Evolutionary conservation across 495 filamentous ascomycete species (phyloP).

Genomic region (Saxophila tyrrhenica): DNA sequence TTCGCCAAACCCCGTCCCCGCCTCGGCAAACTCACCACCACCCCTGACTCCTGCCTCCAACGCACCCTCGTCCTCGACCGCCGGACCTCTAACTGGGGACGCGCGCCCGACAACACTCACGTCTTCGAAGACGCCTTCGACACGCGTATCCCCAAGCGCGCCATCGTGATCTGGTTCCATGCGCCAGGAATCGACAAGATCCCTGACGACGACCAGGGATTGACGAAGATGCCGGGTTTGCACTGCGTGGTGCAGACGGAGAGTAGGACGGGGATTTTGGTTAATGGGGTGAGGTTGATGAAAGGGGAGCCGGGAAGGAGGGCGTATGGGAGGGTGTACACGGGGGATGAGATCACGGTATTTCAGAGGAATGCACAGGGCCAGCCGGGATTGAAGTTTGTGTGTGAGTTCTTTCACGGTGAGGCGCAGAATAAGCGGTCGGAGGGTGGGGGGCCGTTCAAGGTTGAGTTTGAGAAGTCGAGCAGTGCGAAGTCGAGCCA

Average conservation of each 20-base stretch:
- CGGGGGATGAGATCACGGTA: slow-evolving; percentile 60
- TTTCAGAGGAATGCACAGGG: slow-evolving; percentile 31
- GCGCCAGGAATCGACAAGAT: slow-evolving; percentile 48
- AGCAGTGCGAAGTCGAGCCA: background rate
- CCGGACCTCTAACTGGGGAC: slow-evolving; percentile 64
- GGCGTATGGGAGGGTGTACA: slow-evolving; percentile 55
- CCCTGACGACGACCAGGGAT: slow-evolving; percentile 36
- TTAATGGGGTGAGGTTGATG: slow-evolving; percentile 55
- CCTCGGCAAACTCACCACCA: slow-evolving; percentile 35
- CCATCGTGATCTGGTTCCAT: slow-evolving; percentile 67
- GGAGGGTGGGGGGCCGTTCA: slow-evolving; percentile 7
- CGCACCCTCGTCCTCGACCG: slow-evolving; percentile 52
- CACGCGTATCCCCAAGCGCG: slow-evolving; percentile 64
- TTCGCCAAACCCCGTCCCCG: slow-evolving; percentile 32
- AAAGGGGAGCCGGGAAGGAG: slow-evolving; percentile 15
- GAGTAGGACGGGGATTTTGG: slow-evolving; percentile 53
- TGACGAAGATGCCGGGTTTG: slow-evolving; percentile 40
- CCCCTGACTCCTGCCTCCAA: slow-evolving; percentile 38
- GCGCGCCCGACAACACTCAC: slow-evolving; percentile 48
- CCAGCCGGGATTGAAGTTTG: slow-evolving; percentile 35
- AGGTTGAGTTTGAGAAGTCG: slow-evolving; percentile 3
- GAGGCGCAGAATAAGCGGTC: slow-evolving; percentile 22
- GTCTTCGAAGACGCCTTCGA: slow-evolving; percentile 48
- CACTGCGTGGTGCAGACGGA: slow-evolving; percentile 62
- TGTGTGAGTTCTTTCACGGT: slow-evolving; percentile 33